Conservation (phyloP, 2,329 filamentous ascomycete genomes). For the Beauveria bassiana region DNA sequence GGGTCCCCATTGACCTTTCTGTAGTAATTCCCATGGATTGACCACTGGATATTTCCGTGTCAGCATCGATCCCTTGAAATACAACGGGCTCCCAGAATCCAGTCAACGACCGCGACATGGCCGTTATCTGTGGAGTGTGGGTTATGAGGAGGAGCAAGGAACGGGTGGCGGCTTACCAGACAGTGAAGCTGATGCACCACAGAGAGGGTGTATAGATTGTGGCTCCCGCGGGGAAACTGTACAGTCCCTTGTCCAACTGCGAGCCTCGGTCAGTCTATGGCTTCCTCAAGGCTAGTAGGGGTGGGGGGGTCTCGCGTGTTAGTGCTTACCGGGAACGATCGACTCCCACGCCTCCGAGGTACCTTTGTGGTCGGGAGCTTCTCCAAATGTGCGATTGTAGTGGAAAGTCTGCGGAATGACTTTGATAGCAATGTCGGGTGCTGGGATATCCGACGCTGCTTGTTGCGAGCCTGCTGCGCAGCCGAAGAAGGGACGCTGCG, state of each 20-base stretch:
- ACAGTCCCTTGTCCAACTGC: not conserved
- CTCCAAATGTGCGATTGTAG: not conserved
- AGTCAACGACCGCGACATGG: not conserved
- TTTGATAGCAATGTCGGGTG: not conserved
- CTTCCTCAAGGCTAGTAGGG: not conserved
- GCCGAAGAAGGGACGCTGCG: not conserved
- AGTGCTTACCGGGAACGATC: not conserved
- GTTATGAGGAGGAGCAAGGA: not conserved
- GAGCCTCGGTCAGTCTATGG: not conserved
- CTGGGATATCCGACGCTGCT: not conserved
- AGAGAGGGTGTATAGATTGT: not conserved
- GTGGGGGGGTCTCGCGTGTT: not conserved
- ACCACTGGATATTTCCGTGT: not conserved
- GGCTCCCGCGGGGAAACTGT: not conserved
- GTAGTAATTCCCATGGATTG: not conserved
- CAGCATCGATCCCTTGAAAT: not conserved
- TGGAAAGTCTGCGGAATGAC: not conserved
- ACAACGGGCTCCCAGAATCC: not conserved
- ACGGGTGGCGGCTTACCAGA: not conserved
- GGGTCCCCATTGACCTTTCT: not conserved
- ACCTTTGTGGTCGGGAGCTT: not conserved
- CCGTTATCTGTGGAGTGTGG: not conserved
- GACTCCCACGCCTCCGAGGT: not conserved
- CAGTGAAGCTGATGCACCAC: constrained; percentile 1
- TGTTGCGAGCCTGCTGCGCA: not conserved